These are phyloP conservation scores for Trichosporon faecale DNA, from an alignment of 1,284 basidiomycete genomes.

Conservation along the genomic window DNA sequence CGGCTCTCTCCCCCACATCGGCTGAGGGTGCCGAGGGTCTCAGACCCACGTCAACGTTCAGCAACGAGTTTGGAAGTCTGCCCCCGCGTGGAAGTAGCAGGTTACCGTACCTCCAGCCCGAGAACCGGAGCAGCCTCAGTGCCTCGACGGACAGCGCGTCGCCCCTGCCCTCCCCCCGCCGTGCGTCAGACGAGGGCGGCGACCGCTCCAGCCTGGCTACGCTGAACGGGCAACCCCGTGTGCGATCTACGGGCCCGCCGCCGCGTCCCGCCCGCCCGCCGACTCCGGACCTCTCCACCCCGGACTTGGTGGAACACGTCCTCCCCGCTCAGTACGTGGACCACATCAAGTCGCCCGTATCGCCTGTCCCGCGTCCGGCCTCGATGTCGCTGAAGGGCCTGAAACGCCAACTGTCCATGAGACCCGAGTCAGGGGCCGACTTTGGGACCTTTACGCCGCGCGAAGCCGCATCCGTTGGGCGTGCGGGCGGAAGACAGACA, in stretches of 20 bases:
- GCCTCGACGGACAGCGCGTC: background rate
- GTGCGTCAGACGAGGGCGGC: background rate
- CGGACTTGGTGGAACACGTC: constrained; percentile 10
- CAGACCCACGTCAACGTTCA: background rate
- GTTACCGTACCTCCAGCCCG: constrained; percentile 22
- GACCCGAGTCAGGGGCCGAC: constrained; percentile 5
- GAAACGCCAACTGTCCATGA: constrained; percentile 11
- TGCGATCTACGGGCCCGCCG: background rate
- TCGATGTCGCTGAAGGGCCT: constrained; percentile 18
- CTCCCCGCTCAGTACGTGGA: constrained; percentile 15
- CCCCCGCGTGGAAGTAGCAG: constrained; percentile 17
- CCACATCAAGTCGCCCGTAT: constrained; percentile 11
- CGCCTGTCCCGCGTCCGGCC: background rate
- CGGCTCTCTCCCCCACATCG: no score
- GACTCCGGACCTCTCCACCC: constrained; percentile 22
- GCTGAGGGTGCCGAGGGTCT: background rate
- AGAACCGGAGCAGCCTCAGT: constrained; percentile 27
- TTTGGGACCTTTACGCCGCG: background rate
- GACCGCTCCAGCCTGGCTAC: background rate
- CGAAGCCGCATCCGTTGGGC: background rate
- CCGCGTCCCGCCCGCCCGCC: constrained; percentile 23
- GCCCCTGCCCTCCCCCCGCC: background rate
- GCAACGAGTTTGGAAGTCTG: background rate
- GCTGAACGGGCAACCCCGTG: background rate
- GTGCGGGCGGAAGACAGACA: background rate